phyloP scores from a whole-genome alignment of 768 basidiomycete genomes.

The Pulveroboletus sp. region DNA sequence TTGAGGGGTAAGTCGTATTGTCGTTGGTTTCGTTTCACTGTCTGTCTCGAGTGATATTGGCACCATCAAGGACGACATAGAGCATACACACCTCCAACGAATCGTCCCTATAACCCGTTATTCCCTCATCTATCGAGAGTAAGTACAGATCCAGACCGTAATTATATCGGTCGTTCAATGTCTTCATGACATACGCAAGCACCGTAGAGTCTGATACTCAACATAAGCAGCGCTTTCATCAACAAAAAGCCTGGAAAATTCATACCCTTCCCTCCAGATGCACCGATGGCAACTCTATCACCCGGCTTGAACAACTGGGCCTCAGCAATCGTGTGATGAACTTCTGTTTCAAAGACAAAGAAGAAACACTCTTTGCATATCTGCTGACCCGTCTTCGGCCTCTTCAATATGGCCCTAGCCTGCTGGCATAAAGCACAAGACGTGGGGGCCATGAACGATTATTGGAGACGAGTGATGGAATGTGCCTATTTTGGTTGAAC shows the following conservation, averaged over 20 bases:
- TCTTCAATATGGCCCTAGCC: conserved; percentile 79
- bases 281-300: conserved; percentile 94
- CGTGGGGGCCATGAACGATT: conserved; percentile 64
- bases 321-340: conserved; percentile 91
- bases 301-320: conserved; percentile 81
- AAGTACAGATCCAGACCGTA: conserved; percentile 90
- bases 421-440: conserved; percentile 73
- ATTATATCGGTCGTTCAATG: conserved; percentile 87
- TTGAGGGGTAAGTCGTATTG: conserved; percentile 95
- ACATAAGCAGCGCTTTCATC: conserved; percentile 1
- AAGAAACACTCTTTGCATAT: conserved; percentile 97
- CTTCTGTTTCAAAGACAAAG: conserved; percentile 95
- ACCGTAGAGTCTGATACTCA: conserved; percentile 83
- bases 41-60: conserved; percentile 44
- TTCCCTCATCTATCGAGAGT: conserved; percentile 97
- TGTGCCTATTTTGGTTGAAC: conserved; percentile 6
- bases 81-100: conserved; percentile 73
- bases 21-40: conserved; percentile 93
- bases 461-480: not conserved
- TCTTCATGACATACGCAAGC: conserved; percentile 94
- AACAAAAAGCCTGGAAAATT: not conserved
- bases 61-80: conserved; percentile 3
- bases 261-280: conserved; percentile 95
- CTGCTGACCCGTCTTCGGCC: conserved; percentile 96
- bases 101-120: conserved; percentile 96